Evolutionary conservation across 306 rosid genomes (phyloP).

Genomic region (Comarum palustre): DNA sequence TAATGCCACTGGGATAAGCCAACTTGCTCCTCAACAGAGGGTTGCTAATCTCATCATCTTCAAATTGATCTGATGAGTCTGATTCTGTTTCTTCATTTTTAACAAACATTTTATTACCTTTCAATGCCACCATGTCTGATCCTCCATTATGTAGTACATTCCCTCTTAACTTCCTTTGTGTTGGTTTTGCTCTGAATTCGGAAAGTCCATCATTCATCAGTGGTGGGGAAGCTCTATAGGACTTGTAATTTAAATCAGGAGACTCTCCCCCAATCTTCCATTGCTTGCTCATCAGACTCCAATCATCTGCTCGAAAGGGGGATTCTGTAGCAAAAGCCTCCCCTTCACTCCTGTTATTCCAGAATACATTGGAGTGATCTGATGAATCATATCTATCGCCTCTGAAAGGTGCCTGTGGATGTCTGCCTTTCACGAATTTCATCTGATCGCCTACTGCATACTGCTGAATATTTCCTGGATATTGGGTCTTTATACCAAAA

Average conservation of each 20-base stretch:
- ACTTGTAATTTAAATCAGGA: conserved; percentile 56
- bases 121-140: conserved; percentile 35
- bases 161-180: conserved; percentile 57
- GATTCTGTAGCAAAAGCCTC: conserved; percentile 56
- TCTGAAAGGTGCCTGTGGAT: conserved; percentile 33
- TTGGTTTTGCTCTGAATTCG: conserved; percentile 55
- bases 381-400: conserved; percentile 46
- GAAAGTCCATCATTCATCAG: conserved; percentile 62
- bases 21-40: conserved; percentile 68
- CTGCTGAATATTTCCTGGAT: conserved; percentile 55
- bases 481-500: conserved; percentile 50
- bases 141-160: conserved; percentile 53
- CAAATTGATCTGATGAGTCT: conserved; percentile 82
- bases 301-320: conserved; percentile 50
- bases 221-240: conserved; percentile 72
- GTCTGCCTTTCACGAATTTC: conserved; percentile 46
- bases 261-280: conserved; percentile 69
- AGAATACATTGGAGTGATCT: conserved; percentile 39
- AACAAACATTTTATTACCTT: conserved; percentile 42
- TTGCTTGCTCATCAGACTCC: conserved; percentile 61
- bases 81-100: conserved; percentile 88
- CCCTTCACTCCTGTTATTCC: conserved; percentile 44
- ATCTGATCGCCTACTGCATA: conserved; percentile 46
- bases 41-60: conserved; percentile 74
- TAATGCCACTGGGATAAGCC: conserved; percentile 55